Conservation (phyloP, 176 grass and related monocot genomes). For the Hordeum vulgare region DNA sequence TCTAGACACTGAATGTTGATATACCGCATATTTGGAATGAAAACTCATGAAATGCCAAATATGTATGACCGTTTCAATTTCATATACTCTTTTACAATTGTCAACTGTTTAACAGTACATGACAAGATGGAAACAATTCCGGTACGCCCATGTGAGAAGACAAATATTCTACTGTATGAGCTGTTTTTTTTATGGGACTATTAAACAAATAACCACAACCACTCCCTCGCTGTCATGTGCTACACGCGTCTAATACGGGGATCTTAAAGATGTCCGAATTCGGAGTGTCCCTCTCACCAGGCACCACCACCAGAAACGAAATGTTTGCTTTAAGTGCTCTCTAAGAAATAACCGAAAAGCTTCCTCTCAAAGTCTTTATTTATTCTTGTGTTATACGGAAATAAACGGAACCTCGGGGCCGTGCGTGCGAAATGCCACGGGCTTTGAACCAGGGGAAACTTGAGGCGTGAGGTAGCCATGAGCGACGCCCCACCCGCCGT, state of each 20-base stretch:
- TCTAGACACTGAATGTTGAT: no score
- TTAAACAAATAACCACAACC: background rate
- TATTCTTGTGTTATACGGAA: background rate
- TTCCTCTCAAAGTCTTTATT: slow-evolving; percentile 31
- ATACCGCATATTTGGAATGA: no score
- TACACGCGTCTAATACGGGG: slow-evolving; percentile 13
- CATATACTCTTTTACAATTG: background rate
- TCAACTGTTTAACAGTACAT: background rate
- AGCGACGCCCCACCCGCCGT: slow-evolving; percentile 28
- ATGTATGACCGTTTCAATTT: no score
- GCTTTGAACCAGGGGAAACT: background rate
- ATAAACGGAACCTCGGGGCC: background rate
- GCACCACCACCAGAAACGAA: background rate
- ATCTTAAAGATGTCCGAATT: slow-evolving; percentile 23
- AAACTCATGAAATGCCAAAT: no score
- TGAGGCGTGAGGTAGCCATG: background rate
- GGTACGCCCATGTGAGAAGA: background rate
- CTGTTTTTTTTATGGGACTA: background rate
- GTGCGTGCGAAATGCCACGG: background rate
- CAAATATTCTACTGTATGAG: background rate
- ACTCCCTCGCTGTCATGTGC: slow-evolving; percentile 1
- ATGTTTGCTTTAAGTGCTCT: slow-evolving; percentile 35
- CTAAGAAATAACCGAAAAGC: slow-evolving; percentile 48
- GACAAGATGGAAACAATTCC: background rate
- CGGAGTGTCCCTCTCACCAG: slow-evolving; percentile 13